Percentiles rank a stretch among this genome's conserved stretches.
Conservation (phyloP, 2,329 filamentous ascomycete species). For the Ilyonectria robusta region DNA sequence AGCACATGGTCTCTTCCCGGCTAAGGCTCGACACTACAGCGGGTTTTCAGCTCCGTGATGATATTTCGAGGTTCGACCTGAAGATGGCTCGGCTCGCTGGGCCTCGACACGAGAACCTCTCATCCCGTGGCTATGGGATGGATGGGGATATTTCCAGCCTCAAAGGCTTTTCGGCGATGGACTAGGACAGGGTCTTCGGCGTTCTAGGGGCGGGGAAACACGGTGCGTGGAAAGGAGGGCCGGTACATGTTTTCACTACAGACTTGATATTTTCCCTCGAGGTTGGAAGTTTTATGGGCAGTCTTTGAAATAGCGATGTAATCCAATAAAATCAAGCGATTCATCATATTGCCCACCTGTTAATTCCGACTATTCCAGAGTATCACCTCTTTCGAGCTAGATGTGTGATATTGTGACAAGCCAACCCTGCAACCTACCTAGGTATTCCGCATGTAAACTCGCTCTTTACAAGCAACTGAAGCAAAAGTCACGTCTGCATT, state of each 20-base stretch:
- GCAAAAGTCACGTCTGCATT: constrained; percentile 71
- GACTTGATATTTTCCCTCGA: constrained; percentile 34
- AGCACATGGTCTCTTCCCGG: constrained; percentile 19
- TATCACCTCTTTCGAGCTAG: neutral
- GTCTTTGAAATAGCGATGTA: constrained; percentile 46
- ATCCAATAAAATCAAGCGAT: constrained; percentile 41
- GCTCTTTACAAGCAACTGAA: constrained; percentile 64
- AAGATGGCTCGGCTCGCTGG: constrained; percentile 29
- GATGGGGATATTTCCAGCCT: constrained; percentile 22
- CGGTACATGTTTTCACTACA: constrained; percentile 39
- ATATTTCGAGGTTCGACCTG: constrained; percentile 33
- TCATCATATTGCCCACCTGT: constrained; percentile 2
- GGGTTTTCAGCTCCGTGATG: constrained; percentile 30
- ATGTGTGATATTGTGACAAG: neutral
- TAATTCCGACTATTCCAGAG: neutral
- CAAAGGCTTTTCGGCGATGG: constrained; percentile 22
- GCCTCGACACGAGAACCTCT: constrained; percentile 19
- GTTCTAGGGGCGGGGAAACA: constrained; percentile 42
- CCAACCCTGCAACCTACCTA: neutral
- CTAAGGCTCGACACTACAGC: constrained; percentile 18
- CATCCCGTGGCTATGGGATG: constrained; percentile 16
- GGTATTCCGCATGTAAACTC: neutral
- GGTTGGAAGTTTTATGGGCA: constrained; percentile 40
- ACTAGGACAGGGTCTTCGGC: constrained; percentile 43
- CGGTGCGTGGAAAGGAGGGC: constrained; percentile 39